A percentile compares a stretch with the other conserved stretches of the same genome.
Evolutionary conservation across 1,284 basidiomycete genomes (phyloP).

Genomic region (Microbotryum intermedium): DNA sequence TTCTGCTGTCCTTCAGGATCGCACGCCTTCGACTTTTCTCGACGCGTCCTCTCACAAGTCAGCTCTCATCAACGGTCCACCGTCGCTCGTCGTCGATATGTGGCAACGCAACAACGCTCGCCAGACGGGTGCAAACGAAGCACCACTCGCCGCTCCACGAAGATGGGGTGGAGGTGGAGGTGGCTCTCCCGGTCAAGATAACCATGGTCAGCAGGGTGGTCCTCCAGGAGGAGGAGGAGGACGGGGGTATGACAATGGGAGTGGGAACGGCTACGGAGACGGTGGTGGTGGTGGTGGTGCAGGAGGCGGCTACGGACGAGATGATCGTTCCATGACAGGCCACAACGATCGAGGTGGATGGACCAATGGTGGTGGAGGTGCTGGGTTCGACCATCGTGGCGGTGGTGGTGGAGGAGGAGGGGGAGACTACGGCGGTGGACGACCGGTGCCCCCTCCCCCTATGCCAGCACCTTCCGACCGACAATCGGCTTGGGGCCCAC

Average conservation of each 20-base stretch:
- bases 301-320: constrained; percentile 19
- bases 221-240: constrained; percentile 24
- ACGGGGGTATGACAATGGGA: constrained; percentile 19
- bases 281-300: constrained; percentile 15
- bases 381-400: constrained; percentile 4
- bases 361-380: neutral
- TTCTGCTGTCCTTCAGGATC: too few relatives aligned
- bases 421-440: constrained; percentile 12
- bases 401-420: constrained; percentile 5
- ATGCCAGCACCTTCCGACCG: neutral
- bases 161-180: constrained; percentile 27
- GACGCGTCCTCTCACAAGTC: neutral
- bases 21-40: neutral
- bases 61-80: neutral
- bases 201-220: neutral
- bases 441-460: constrained; percentile 21
- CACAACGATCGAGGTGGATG: neutral
- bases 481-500: constrained; percentile 1
- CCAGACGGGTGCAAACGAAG: constrained; percentile 29
- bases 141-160: constrained; percentile 22
- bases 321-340: constrained; percentile 15
- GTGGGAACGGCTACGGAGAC: constrained; percentile 21
- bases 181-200: neutral
- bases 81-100: constrained; percentile 7
- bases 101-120: constrained; percentile 16